Evolutionary conservation across 148 eudicot species (phyloP).

Genomic region (Talinum fruticosum): DNA sequence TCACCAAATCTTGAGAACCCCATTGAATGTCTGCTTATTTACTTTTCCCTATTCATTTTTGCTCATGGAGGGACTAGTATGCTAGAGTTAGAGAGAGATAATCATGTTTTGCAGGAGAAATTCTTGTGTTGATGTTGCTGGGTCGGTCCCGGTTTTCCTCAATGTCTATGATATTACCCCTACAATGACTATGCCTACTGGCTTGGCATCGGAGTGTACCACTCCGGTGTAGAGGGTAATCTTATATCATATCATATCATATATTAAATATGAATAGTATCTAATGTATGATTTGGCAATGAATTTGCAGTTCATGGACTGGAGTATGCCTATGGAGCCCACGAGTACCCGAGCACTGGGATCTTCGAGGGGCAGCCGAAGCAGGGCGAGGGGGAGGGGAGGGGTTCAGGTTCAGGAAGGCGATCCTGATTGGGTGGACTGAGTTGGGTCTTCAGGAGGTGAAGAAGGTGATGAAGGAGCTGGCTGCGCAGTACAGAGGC

Average conservation of each 20-base stretch:
- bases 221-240: slow-evolving; percentile 66
- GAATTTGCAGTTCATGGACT: slow-evolving; percentile 49
- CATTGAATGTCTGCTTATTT: neutral
- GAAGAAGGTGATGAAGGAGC: slow-evolving; percentile 46
- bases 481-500: slow-evolving; percentile 46
- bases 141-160: slow-evolving; percentile 53
- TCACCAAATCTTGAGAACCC: neutral
- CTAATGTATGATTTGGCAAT: neutral
- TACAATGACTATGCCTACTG: slow-evolving; percentile 59
- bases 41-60: neutral
- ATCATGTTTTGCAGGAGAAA: slow-evolving; percentile 48
- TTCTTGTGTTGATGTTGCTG: slow-evolving; percentile 35
- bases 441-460: slow-evolving; percentile 40
- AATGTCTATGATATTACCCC: slow-evolving; percentile 63
- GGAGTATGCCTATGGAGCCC: slow-evolving; percentile 70
- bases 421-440: slow-evolving; percentile 55
- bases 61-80: neutral
- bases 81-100: neutral
- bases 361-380: slow-evolving; percentile 60
- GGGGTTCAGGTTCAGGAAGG: slow-evolving; percentile 51
- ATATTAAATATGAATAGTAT: too few species aligned
- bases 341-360: slow-evolving; percentile 50
- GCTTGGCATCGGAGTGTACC: slow-evolving; percentile 65
- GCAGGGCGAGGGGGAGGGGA: slow-evolving; percentile 38
- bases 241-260: too few species aligned